These are phyloP conservation scores for Penicillium ucsense DNA, from an alignment of 495 filamentous ascomycete genomes.

Conservation along the genomic window DNA sequence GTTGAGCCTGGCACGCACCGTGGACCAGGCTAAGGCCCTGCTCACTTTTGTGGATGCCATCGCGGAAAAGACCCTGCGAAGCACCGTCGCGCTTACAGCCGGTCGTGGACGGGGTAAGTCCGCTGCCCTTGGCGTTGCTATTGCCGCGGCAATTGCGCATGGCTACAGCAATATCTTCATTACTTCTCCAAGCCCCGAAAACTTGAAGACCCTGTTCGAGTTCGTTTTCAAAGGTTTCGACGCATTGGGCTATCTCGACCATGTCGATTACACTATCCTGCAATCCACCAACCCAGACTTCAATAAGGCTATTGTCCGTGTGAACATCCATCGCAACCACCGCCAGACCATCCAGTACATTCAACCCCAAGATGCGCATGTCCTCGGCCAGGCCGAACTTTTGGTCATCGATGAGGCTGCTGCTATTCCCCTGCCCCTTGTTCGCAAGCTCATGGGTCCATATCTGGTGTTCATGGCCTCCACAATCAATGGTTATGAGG, in stretches of 20 bases:
- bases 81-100: conserved; percentile 87
- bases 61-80: conserved; percentile 87
- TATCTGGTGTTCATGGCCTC: conserved; percentile 99
- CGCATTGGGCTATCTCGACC: conserved; percentile 82
- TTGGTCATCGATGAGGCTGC: conserved; percentile 97
- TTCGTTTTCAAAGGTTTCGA: conserved; percentile 99
- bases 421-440: conserved; percentile 87
- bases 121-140: conserved; percentile 84
- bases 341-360: conserved; percentile 98
- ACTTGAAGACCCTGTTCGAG: conserved; percentile 95
- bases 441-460: conserved; percentile 91
- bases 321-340: conserved; percentile 92
- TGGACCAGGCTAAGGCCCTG: conserved; percentile 91
- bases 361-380: conserved; percentile 88
- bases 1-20: conserved; percentile 73
- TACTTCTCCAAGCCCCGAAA: conserved; percentile 95
- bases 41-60: conserved; percentile 95
- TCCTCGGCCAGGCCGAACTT: conserved; percentile 89
- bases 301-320: conserved; percentile 95
- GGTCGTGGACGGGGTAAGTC: conserved; percentile 96
- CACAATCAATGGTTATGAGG: conserved; percentile 98
- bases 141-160: conserved; percentile 88
- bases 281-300: conserved; percentile 98
- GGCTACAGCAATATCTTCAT: conserved; percentile 99
- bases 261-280: conserved; percentile 94